phyloP scores from a whole-genome alignment of 257 asterid genomes.

The Marsdenia floribunda region DNA sequence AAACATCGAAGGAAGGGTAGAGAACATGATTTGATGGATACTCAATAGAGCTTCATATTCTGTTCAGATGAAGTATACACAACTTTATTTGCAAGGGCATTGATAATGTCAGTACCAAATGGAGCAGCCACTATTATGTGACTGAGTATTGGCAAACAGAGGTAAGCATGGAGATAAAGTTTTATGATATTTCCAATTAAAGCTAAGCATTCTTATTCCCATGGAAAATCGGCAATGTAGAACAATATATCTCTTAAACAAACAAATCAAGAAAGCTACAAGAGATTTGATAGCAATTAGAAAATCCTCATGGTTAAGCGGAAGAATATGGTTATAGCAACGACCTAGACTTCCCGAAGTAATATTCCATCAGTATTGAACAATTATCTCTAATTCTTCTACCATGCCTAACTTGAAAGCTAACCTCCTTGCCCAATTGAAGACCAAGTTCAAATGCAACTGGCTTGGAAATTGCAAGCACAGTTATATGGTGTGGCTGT shows the following conservation, averaged over 20 bases:
- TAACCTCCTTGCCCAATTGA: slow-evolving; percentile 83
- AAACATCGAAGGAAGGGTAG: too few relatives aligned
- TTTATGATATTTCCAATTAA: background rate
- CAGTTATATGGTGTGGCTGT: slow-evolving; percentile 97
- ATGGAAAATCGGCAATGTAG: background rate
- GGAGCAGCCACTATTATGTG: background rate
- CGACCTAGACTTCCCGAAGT: slow-evolving; percentile 96
- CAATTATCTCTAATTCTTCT: slow-evolving; percentile 72
- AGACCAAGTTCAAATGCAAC: slow-evolving; percentile 91
- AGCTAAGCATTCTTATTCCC: background rate
- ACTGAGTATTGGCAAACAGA: background rate
- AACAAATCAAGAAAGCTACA: background rate
- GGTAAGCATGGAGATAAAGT: background rate
- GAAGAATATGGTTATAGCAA: slow-evolving; percentile 2
- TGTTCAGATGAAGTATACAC: background rate
- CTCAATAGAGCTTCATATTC: background rate
- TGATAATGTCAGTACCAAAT: background rate
- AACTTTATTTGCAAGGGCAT: background rate
- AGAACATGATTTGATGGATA: background rate
- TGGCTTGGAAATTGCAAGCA: slow-evolving; percentile 93
- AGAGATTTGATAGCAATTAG: background rate
- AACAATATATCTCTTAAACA: background rate
- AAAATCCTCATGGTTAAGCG: background rate
- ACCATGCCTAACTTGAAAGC: slow-evolving; percentile 97
- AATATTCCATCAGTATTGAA: slow-evolving; percentile 93